phyloP scores from a whole-genome alignment of 768 basidiomycete species.

The Tephrocybe sp. region DNA sequence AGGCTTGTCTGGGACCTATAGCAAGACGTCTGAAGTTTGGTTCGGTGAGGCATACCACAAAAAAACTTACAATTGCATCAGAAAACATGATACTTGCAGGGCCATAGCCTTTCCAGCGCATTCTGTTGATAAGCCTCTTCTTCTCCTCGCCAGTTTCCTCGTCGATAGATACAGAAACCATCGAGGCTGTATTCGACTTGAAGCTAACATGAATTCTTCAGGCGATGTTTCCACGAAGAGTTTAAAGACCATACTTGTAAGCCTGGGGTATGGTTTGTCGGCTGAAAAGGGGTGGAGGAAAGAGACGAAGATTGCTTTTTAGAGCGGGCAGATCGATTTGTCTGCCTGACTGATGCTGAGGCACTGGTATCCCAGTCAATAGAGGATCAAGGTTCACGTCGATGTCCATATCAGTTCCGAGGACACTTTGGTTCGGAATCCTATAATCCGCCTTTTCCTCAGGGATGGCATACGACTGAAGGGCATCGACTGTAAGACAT shows the following conservation, averaged over 20 bases:
- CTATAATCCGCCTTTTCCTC: constrained; percentile 67
- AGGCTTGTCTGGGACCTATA: constrained; percentile 67
- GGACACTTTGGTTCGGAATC: constrained; percentile 25
- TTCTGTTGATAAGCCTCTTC: constrained; percentile 80
- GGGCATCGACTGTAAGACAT: constrained; percentile 60
- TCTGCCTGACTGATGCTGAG: constrained; percentile 3
- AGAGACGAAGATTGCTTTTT: constrained; percentile 66
- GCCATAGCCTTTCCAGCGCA: constrained; percentile 85
- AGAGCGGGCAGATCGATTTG: constrained; percentile 18
- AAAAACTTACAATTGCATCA: constrained; percentile 49
- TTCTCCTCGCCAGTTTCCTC: constrained; percentile 81
- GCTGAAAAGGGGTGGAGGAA: constrained; percentile 90
- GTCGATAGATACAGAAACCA: constrained; percentile 63
- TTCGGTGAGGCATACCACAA: background rate
- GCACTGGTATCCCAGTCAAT: constrained; percentile 23
- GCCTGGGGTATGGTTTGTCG: constrained; percentile 76
- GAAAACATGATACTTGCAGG: constrained; percentile 69
- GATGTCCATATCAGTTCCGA: constrained; percentile 20
- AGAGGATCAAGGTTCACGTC: constrained; percentile 57
- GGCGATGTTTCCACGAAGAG: background rate
- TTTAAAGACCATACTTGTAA: constrained; percentile 60
- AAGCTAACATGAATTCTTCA: constrained; percentile 45
- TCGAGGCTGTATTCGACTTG: constrained; percentile 75
- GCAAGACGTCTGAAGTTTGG: background rate
- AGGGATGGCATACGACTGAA: constrained; percentile 70